Base-by-base conservation (phyloP, 2,329 filamentous ascomycete species). In the Colletotrichum euphorbiae region DNA sequence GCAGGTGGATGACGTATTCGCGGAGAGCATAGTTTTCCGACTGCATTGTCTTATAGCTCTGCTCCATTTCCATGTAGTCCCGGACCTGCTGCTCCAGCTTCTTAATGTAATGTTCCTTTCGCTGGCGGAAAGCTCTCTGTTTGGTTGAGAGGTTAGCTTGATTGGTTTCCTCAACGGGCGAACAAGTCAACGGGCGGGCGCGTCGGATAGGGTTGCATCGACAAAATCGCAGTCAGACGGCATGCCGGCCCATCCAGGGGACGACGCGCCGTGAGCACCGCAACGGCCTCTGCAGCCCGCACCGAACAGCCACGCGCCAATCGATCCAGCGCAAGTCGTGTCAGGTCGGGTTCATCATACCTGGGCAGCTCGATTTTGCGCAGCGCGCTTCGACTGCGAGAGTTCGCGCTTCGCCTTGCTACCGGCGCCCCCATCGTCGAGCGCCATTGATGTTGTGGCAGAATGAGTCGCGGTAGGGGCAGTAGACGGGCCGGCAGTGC, bases 31-130 rank as follows among this genome's bases (percentile, higher is more conserved):
- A 96, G 80, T 98, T 97, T 78, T 99, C 95, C 31, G 88, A 85
- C 76, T 97, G 93, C 28, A 97, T 82, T n/a, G 86, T 82, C 78
- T 97, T 96, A 80, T 89, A 93, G 63, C 87, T 89, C 70, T 92
- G 87, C 72, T 94, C 92, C 79, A 97, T 88, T 17, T 89, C 86
- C 73, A 89, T 86, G 72, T 89, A 92, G 33, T 96, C 93, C 74
- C 93, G 90, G 58, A 98, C 93, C 77, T 98, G 93, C 77, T 96
- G 92, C 80, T 99, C 96, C 6, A 99, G 87, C 78, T 97, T 97
- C 83, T 97, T 97, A 79, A 99, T 99, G 79, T 99, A 98, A 51
- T 93, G 93, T 80, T 99, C 96, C 78, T 99, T 99, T 71, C 96
- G 92, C 81, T 98, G 94, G 46, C 96, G 93, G 81, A 99, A 99